These are phyloP conservation scores for Ophioceras dolichostomum DNA, from an alignment of 2,329 filamentous ascomycete species.

Conservation along the genomic window DNA sequence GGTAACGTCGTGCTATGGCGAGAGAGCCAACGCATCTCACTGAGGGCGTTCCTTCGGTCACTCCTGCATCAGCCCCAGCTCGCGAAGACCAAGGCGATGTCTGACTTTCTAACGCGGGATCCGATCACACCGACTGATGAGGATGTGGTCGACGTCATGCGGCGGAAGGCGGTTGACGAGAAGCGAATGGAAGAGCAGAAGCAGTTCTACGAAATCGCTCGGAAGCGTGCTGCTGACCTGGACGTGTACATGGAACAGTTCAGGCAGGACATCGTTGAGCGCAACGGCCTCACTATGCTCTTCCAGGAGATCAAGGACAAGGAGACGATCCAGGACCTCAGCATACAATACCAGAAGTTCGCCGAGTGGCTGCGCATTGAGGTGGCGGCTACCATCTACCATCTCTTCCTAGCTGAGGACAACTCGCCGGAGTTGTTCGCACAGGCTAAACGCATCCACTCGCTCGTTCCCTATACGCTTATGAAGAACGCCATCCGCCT, in stretches of 20 bases:
- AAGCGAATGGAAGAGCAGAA: slow-evolving; percentile 86
- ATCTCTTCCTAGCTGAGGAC: slow-evolving; percentile 93
- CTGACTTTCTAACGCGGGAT: slow-evolving; percentile 68
- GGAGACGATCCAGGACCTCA: slow-evolving; percentile 73
- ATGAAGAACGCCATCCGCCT: slow-evolving; percentile 96
- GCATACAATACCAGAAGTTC: slow-evolving; percentile 94
- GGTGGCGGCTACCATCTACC: slow-evolving; percentile 90
- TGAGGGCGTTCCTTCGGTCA: slow-evolving; percentile 81
- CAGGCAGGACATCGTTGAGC: slow-evolving; percentile 53
- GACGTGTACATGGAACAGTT: slow-evolving; percentile 98
- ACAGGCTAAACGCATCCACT: slow-evolving; percentile 88
- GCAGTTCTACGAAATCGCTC: slow-evolving; percentile 89
- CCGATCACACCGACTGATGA: slow-evolving; percentile 67
- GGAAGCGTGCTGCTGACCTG: slow-evolving; percentile 78
- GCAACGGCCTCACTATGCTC: slow-evolving; percentile 78
- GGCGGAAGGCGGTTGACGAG: slow-evolving; percentile 72
- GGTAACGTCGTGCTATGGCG: slow-evolving; percentile 53
- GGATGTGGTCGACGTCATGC: slow-evolving; percentile 69
- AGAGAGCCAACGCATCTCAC: slow-evolving; percentile 81
- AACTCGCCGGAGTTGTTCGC: slow-evolving; percentile 95
- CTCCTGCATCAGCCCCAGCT: slow-evolving; percentile 76
- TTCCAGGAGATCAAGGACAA: slow-evolving; percentile 92
- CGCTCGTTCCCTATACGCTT: slow-evolving; percentile 81
- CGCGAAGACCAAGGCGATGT: slow-evolving; percentile 69
- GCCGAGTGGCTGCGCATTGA: slow-evolving; percentile 97